Base-by-base conservation (phyloP, 139 green algal species). In the Chlamydomonas sp. region DNA sequence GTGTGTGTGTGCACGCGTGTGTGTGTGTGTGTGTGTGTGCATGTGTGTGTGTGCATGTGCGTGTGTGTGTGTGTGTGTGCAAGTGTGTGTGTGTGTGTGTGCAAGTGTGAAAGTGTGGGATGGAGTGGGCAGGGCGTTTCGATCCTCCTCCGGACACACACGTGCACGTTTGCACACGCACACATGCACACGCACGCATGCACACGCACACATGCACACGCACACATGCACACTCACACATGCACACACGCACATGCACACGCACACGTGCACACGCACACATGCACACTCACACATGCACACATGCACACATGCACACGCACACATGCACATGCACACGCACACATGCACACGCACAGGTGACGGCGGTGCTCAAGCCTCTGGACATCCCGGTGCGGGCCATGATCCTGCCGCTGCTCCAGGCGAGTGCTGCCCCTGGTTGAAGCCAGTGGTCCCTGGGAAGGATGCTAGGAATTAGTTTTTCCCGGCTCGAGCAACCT, bases 331-430 rank as follows among this genome's bases (percentile, higher is more conserved):
- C 31, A 8, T 30, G 22, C 58, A 66, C 58, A 66, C 31, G 31
- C 8, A 38, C n/a, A 26, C n/a, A n/a, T n/a, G n/a, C n/a, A n/a
- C n/a, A n/a, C n/a, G n/a, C n/a, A n/a, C 31, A 5, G 49, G 5
- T 59, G 39, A 60, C 24, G n/a, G 24, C 43, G 3, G 36, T 70
- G 28, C 64, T 59, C n/a, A 60, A 60, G 6, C 39, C 37, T 58
- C 28, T 70, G 37, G 39, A 64, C 29, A 58, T 70, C 3, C 70
- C 47, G 29, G 61, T 75, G 58, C 3, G 84, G 1, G 82, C 80
- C 5, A 75, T 88, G 37, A 81, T 90, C 48, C 58, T 87, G 60
- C 82, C 82, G 2, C 39, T 90, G 28, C 58, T 67, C 0, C 79
- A 88, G 33, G 4, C 31, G 0, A 54, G 38, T 35, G 77, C 69